Base-by-base conservation (phyloP, 208 protist genomes). In the Acanthamoeba pearcei region DNA sequence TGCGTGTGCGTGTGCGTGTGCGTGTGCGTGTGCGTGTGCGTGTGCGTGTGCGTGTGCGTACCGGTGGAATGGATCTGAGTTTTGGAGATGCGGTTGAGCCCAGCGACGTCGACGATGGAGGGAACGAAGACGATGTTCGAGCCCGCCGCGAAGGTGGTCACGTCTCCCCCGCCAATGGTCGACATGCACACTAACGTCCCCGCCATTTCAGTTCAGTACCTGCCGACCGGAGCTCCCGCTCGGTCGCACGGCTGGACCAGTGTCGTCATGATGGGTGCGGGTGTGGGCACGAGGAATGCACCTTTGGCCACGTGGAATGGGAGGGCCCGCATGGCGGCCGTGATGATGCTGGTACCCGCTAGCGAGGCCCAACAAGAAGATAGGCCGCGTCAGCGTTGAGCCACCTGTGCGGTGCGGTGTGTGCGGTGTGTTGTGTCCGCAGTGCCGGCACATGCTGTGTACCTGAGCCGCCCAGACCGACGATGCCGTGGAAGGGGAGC, bases 251-350 rank as follows among this genome's bases (percentile, higher is more conserved):
- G 35, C 22, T 19, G n/a, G n/a, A 35, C n/a, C 35, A 38, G 35
- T 2, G 35, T 38, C 35, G 35, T 2, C 35, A 38, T 38, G 35
- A 83, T 29, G n/a, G 0, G 38, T 22, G 35, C 5, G 38, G 0
- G 49, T 57, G 29, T 76, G 35, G 32, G 32, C 35, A 76, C 17
- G 12, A 76, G 29, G 32, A 76, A 76, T 13, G 19, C 19, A 91
- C 85, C 85, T 70, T 93, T 93, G 57, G 64, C 88, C 3, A 93
- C 88, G 24, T n/a, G 10, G 60, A 93, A 93, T 10, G 88, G 88
- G 15, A 93, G 32, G 10, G 88, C 88, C 15, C 66, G 32, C 88
- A 93, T 93, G 42, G 88, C 88, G 27, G 88, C 66, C 22, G 60
- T 29, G 49, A 93, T 38, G 66, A 93, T 89, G 82, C 27, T 62